phyloP scores from a whole-genome alignment of 257 asterid species.

The Gynochthodes officinalis region DNA sequence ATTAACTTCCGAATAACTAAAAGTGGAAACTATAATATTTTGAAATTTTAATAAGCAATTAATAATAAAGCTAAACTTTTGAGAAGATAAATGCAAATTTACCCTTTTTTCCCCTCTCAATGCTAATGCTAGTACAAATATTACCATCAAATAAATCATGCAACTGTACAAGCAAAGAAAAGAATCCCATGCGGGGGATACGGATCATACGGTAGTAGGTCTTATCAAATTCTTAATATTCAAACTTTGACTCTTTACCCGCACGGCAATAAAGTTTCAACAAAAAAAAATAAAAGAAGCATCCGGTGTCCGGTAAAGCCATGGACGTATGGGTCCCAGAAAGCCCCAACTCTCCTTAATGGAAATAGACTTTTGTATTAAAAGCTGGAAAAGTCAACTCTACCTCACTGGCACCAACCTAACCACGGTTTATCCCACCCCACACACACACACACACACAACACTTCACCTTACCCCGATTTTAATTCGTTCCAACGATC shows the following conservation, averaged over 20 bases:
- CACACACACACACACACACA: not conserved
- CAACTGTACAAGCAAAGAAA: constrained; percentile 3
- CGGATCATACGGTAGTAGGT: no score
- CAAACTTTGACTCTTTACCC: constrained; percentile 11
- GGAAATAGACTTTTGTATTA: constrained; percentile 27
- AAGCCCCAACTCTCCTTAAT: constrained; percentile 11
- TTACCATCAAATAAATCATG: no score
- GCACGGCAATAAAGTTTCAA: no score
- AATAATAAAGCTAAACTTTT: no score
- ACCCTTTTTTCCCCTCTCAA: not conserved
- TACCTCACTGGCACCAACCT: constrained; percentile 47
- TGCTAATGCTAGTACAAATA: no score
- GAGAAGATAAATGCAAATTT: no score
- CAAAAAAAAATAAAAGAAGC: not conserved
- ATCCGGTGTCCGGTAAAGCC: constrained; percentile 30
- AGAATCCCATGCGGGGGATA: constrained; percentile 32
- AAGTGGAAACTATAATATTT: no score
- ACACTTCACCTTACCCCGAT: not conserved
- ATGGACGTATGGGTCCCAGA: constrained; percentile 23
- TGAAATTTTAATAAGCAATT: no score
- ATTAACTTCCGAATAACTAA: no score
- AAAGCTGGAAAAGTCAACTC: constrained; percentile 40
- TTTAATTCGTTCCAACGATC: constrained; percentile 11
- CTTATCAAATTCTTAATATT: constrained; percentile 17
- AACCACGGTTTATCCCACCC: constrained; percentile 9